Evolutionary conservation across 2,329 filamentous ascomycete genomes (phyloP), one percentile per base, ranked within the genome.

Genomic region (Botrytis aclada): DNA sequence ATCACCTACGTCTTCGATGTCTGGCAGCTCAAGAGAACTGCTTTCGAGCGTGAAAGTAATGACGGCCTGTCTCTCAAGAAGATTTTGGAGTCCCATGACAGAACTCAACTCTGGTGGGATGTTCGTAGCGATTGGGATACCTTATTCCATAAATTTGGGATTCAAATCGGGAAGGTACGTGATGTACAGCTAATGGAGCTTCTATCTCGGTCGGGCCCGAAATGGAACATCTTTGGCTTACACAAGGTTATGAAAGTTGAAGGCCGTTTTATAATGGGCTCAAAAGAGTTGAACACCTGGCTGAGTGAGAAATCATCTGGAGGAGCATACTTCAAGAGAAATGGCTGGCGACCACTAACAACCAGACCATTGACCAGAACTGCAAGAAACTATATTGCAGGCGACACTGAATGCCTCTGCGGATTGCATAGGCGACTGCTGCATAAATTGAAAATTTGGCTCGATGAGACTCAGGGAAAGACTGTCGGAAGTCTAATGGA

Each of bases 91-190:
- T 69, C 39, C 0, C 34, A 58, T 9, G 54, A 41, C 10, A 60
- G 51, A 29, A 60, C 60, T 8, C 54, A 69, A 20, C 47, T 69
- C n/a, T 69, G 66, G 66, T 69, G 47, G 47, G 66, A 69, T 34
- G 37, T 69, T 6, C 66, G 66, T 22, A 18, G n/a, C 32, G 66
- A 69, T 41, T 69, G n/a, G 47, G 66, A 69, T 60, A 39, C 66
- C 3, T 10, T 60, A 3, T 58, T 32, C 20, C 39, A 69, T 9
- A n/a, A 32, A 25, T 60, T 32, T 60, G 66, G 66, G 16, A 58
- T 69, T 58, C n/a, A 32, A n/a, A 39, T 56, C 1, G 66, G 66
- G 6, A 58, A 58, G 4, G 51, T 60, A 5, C 66, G 66, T 4
- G 66, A 69, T 22, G 39, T 69, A 1, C 54, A 69, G n/a, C 39